Conservation (phyloP, 2,329 filamentous ascomycete species). For the Cytospora mali region DNA sequence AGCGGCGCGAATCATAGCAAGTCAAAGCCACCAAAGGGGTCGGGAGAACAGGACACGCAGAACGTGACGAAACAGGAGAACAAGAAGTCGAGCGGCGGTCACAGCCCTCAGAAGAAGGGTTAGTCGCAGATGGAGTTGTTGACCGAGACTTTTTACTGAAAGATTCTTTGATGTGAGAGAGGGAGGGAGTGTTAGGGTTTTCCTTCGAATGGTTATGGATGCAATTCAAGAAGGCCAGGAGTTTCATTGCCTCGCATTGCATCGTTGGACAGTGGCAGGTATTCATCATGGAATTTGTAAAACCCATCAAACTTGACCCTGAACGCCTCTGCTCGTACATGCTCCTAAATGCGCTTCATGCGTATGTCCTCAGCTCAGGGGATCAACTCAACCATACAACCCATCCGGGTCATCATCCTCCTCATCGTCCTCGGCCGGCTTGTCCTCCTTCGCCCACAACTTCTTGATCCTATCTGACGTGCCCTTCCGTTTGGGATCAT, state of each 20-base stretch:
- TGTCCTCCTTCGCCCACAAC: slow-evolving; percentile 49
- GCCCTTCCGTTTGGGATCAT: slow-evolving; percentile 22
- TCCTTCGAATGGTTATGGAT: not conserved
- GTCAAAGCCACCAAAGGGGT: slow-evolving; percentile 43
- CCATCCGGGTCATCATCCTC: slow-evolving; percentile 56
- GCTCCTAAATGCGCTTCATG: not conserved
- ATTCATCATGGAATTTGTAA: not conserved
- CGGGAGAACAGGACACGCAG: slow-evolving; percentile 38
- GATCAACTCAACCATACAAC: slow-evolving; percentile 46
- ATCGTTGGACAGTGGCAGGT: not conserved
- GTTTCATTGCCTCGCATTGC: not conserved
- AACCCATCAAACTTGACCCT: not conserved
- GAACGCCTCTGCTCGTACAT: slow-evolving; percentile 20
- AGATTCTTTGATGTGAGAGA: not conserved
- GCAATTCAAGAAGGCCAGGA: not conserved
- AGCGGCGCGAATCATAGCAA: slow-evolving; percentile 50
- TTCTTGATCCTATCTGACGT: slow-evolving; percentile 23
- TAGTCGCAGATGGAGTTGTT: slow-evolving; percentile 28
- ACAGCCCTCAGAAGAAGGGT: slow-evolving; percentile 39
- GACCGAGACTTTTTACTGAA: not conserved
- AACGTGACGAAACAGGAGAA: slow-evolving; percentile 38
- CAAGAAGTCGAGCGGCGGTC: slow-evolving; percentile 38
- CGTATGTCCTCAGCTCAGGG: not conserved
- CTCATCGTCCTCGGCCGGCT: slow-evolving; percentile 51
- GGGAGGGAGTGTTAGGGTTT: not conserved